phyloP scores from a whole-genome alignment of 371 early-diverging fungal species.

The Entomophthora muscae region DNA sequence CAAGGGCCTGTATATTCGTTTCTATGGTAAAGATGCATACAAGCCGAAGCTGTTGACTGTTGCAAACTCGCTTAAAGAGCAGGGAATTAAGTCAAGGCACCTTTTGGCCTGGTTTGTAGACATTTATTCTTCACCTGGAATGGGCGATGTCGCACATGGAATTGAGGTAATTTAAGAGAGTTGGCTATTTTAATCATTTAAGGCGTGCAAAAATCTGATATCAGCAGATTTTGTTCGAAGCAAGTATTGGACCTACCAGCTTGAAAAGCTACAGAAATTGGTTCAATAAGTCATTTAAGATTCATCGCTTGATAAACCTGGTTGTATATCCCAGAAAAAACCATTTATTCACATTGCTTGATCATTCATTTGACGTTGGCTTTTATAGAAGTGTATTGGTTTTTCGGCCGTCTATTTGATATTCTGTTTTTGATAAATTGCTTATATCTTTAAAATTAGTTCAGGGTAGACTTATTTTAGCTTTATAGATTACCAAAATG shows the following conservation, averaged over 20 bases:
- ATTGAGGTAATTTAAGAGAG: conserved; percentile 5
- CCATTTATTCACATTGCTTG: no score
- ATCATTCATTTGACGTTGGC: no score
- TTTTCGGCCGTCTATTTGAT: no score
- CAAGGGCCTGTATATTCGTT: not conserved
- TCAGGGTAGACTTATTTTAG: no score
- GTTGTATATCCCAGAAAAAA: no score
- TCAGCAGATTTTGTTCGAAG: not conserved
- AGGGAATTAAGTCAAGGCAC: not conserved
- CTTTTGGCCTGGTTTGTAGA: conserved; percentile 6
- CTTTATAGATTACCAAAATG: no score
- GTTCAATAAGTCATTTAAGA: not conserved
- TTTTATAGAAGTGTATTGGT: no score
- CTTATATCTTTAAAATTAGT: no score
- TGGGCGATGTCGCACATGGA: not conserved
- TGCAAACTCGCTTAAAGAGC: not conserved
- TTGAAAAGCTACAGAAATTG: not conserved
- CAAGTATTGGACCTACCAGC: conserved; percentile 2
- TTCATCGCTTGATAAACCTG: no score
- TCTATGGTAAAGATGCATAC: not conserved
- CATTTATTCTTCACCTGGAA: not conserved
- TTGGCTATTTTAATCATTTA: not conserved
- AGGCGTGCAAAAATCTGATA: conserved; percentile 4
- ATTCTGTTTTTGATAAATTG: no score
- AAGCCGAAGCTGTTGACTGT: not conserved